These are phyloP conservation scores for Mycena alexandri DNA, from an alignment of 768 basidiomycete species.

Conservation along the genomic window DNA sequence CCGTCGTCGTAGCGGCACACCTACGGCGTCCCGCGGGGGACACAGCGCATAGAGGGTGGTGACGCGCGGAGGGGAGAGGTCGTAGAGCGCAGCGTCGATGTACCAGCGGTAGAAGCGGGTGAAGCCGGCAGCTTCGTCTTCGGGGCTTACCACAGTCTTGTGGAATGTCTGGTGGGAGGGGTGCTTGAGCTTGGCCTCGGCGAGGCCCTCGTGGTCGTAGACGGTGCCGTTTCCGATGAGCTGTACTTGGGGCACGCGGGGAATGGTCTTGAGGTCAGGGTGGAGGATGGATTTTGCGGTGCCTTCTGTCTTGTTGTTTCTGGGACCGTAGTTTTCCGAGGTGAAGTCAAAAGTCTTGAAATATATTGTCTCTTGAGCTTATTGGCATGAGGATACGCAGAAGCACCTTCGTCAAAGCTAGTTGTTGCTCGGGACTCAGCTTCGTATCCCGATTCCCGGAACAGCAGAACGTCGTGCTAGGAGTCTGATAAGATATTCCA, in stretches of 20 bases:
- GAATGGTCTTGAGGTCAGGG: constrained; percentile 92
- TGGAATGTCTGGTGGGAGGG: constrained; percentile 91
- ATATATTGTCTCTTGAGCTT: not conserved
- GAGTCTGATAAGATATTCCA: not conserved
- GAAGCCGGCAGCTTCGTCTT: constrained; percentile 80
- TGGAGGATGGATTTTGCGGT: constrained; percentile 87
- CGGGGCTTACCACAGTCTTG: constrained; percentile 78
- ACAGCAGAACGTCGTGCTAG: constrained; percentile 81
- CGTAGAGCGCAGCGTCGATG: constrained; percentile 89
- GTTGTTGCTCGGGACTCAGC: constrained; percentile 86
- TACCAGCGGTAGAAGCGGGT: constrained; percentile 96
- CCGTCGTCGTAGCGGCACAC: constrained; percentile 86
- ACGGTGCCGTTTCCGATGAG: constrained; percentile 91
- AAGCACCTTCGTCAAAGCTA: constrained; percentile 83
- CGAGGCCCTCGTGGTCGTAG: constrained; percentile 84
- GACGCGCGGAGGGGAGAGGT: constrained; percentile 82
- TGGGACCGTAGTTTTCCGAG: constrained; percentile 81
- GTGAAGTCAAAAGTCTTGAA: constrained; percentile 79
- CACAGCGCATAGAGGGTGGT: constrained; percentile 88
- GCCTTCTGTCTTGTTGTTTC: constrained; percentile 86
- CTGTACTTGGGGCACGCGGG: constrained; percentile 89
- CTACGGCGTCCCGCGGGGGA: constrained; percentile 77
- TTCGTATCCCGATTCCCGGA: constrained; percentile 75
- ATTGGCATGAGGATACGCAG: constrained; percentile 20
- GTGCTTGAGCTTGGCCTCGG: constrained; percentile 84